Evolutionary conservation across 768 basidiomycete species (phyloP).

Genomic region (Clitopilus hobsonii): DNA sequence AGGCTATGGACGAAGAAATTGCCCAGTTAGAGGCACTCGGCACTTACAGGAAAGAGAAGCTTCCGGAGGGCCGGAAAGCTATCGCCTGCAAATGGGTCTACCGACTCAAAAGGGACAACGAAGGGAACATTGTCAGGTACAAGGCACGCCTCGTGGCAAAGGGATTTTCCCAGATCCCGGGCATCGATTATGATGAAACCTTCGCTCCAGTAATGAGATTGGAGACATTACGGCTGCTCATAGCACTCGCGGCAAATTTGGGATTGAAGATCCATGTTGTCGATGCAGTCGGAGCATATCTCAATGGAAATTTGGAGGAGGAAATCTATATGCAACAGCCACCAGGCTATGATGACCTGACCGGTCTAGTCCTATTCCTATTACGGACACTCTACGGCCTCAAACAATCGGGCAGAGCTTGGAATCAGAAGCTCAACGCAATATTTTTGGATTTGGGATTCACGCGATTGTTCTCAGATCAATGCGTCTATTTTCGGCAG

Average conservation of each 20-base stretch:
- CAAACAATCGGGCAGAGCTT: constrained; percentile 22
- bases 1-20: constrained; percentile 21
- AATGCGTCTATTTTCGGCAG: neutral
- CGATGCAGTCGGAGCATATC: constrained; percentile 25
- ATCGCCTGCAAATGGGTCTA: constrained; percentile 29
- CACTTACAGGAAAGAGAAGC: constrained; percentile 21
- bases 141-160: constrained; percentile 29
- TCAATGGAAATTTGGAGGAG: constrained; percentile 24
- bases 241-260: constrained; percentile 29
- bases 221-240: constrained; percentile 21
- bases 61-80: constrained; percentile 16
- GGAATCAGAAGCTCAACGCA: constrained; percentile 19
- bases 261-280: constrained; percentile 31
- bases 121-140: constrained; percentile 23
- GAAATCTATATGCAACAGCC: constrained; percentile 37
- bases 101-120: constrained; percentile 26
- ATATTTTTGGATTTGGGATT: constrained; percentile 10
- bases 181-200: constrained; percentile 27
- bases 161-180: constrained; percentile 32
- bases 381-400: constrained; percentile 32
- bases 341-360: constrained; percentile 21
- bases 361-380: constrained; percentile 17
- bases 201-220: constrained; percentile 25
- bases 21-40: constrained; percentile 20
- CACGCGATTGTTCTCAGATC: neutral